phyloP scores from a whole-genome alignment of 306 rosid species.

The apple (Malus domestica) region DNA sequence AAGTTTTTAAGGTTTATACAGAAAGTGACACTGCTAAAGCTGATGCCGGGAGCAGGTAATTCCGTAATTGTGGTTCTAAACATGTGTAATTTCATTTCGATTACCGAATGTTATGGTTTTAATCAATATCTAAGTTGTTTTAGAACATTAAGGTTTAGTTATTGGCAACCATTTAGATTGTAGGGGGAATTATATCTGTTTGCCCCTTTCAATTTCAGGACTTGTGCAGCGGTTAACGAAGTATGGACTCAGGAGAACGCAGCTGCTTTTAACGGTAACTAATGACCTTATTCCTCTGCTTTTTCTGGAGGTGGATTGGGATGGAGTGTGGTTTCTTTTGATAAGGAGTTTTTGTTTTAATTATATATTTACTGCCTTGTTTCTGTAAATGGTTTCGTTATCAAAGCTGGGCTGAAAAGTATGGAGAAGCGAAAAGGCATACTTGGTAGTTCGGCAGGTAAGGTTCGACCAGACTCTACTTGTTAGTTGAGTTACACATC shows the following conservation, averaged over 20 bases:
- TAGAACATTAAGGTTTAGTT: too few relatives aligned
- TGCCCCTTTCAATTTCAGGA: slow-evolving; percentile 20
- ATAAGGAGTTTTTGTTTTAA: neutral
- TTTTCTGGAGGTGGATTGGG: neutral
- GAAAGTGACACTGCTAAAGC: slow-evolving; percentile 10
- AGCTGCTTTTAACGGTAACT: slow-evolving; percentile 42
- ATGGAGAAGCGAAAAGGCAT: slow-evolving; percentile 40
- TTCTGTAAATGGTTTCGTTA: slow-evolving; percentile 5
- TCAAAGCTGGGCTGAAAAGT: slow-evolving; percentile 37
- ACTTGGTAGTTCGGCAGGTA: slow-evolving; percentile 41
- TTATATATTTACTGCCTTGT: neutral
- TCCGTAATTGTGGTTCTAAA: neutral
- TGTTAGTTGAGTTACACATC: neutral
- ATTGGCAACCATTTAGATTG: neutral
- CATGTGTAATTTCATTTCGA: neutral
- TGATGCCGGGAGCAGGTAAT: slow-evolving; percentile 31
- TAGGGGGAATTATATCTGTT: neutral
- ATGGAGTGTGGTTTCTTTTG: neutral
- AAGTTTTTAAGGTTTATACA: too few relatives aligned
- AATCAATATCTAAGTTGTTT: neutral
- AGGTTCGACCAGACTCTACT: slow-evolving; percentile 11
- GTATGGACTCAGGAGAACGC: slow-evolving; percentile 12
- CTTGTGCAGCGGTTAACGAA: slow-evolving; percentile 27
- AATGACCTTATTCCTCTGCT: neutral
- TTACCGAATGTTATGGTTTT: neutral